Percentiles rank a stretch among this genome's conserved stretches.
Conservation (phyloP, 192 early-diverging fungal species). For the Borealophlyctis nickersoniae region DNA sequence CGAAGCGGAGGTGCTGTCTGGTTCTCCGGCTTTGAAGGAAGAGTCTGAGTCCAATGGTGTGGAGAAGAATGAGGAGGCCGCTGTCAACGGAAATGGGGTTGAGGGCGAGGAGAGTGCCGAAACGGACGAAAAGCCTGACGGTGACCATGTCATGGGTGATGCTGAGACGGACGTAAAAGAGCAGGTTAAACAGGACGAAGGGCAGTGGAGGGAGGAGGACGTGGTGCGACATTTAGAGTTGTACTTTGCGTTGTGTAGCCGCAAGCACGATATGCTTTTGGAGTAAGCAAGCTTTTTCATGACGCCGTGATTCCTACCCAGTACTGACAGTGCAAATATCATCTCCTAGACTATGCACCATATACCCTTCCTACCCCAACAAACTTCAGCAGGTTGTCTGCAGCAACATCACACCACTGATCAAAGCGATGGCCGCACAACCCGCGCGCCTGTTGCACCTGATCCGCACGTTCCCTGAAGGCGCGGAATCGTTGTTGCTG, state of each 20-base stretch:
- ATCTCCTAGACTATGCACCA: slow-evolving; percentile 43
- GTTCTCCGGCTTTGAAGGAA: no score
- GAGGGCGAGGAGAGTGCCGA: slow-evolving; percentile 4
- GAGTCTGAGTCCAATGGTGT: slow-evolving; percentile 9
- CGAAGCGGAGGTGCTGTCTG: slow-evolving; percentile 20
- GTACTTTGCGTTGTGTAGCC: slow-evolving; percentile 72
- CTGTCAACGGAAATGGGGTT: slow-evolving; percentile 2
- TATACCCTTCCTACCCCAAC: slow-evolving; percentile 40
- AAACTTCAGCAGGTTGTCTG: slow-evolving; percentile 53
- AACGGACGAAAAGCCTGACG: not conserved
- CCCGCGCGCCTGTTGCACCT: slow-evolving; percentile 47
- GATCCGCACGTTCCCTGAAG: slow-evolving; percentile 66
- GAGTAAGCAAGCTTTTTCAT: no score
- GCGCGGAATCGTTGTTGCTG: slow-evolving; percentile 66
- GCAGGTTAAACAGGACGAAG: slow-evolving; percentile 16
- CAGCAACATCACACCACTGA: slow-evolving; percentile 58
- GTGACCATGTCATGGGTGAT: not conserved
- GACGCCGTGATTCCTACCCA: no score
- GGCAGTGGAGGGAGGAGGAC: slow-evolving; percentile 57
- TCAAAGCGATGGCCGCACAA: slow-evolving; percentile 58
- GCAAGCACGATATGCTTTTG: slow-evolving; percentile 64
- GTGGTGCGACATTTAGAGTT: slow-evolving; percentile 67
- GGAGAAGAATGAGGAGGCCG: slow-evolving; percentile 3
- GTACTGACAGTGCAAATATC: no score
- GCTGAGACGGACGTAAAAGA: not conserved